A percentile compares a stretch with the other conserved stretches of the same genome.
These are phyloP conservation scores for Corinectria fuckeliana DNA, from an alignment of 2,329 filamentous ascomycete species.

Conservation along the genomic window DNA sequence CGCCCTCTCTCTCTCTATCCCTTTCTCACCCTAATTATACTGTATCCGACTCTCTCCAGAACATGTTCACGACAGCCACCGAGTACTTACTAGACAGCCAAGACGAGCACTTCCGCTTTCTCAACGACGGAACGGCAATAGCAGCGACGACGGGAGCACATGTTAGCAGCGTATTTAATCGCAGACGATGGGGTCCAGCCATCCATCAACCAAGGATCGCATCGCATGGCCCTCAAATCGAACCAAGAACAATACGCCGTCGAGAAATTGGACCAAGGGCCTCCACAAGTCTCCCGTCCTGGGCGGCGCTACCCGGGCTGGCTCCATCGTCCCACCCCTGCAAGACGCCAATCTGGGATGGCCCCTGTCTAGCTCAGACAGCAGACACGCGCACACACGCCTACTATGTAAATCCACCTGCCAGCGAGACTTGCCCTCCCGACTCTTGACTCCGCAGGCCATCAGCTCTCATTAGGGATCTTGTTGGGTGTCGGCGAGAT, in stretches of 20 bases:
- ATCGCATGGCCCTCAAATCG: conserved; percentile 4
- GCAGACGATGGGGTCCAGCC: neutral
- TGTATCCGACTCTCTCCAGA: neutral
- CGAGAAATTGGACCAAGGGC: conserved; percentile 13
- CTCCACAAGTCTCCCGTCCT: conserved; percentile 17
- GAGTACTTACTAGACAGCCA: neutral
- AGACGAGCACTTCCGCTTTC: neutral
- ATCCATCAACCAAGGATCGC: no score
- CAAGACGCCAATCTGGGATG: conserved; percentile 34
- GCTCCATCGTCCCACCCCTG: conserved; percentile 26
- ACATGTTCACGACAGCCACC: neutral
- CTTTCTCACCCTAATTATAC: neutral
- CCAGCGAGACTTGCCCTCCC: neutral
- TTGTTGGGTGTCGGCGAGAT: neutral
- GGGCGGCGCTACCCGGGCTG: conserved; percentile 3
- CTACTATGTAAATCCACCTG: conserved; percentile 1
- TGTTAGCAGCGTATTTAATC: neutral
- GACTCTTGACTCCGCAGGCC: neutral
- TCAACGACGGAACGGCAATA: neutral
- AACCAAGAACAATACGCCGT: conserved; percentile 18
- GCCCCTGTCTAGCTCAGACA: conserved; percentile 36
- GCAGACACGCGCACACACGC: neutral
- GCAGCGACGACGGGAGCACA: neutral
- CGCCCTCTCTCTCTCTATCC: neutral
- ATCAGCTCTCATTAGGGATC: neutral